phyloP scores from a whole-genome alignment of 202 grass and related monocot genomes.

The Schoenoplectus triqueter region DNA sequence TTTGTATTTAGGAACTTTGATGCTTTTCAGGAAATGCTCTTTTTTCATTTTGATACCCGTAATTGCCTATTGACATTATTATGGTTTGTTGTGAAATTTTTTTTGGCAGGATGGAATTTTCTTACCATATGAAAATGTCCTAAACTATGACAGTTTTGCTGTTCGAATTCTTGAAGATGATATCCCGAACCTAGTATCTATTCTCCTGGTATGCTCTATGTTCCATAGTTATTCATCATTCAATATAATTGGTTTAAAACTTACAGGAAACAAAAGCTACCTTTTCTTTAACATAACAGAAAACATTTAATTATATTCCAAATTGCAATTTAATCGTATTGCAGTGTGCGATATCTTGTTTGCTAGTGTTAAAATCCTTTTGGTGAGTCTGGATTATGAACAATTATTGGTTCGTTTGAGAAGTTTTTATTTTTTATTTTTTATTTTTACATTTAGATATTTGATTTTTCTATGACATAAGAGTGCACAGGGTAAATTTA shows the following conservation, averaged over 20 bases:
- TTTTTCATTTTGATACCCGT: conserved; percentile 31
- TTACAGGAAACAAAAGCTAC: conserved; percentile 1
- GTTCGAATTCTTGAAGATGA: conserved; percentile 86
- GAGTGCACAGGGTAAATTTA: not conserved
- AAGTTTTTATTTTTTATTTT: not conserved
- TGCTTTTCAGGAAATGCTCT: not conserved
- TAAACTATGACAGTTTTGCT: conserved; percentile 84
- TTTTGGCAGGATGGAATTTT: conserved; percentile 82
- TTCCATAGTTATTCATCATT: not conserved
- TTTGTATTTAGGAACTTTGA: not conserved
- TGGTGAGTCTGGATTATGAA: not conserved
- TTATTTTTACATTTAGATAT: not conserved
- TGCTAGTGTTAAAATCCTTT: not conserved
- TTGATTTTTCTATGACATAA: not conserved
- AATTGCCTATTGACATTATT: conserved; percentile 22
- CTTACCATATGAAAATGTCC: conserved; percentile 92
- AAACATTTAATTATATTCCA: not conserved
- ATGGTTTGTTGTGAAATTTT: not conserved
- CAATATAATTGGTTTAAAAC: conserved; percentile 9
- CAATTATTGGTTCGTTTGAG: not conserved
- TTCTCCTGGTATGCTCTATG: conserved; percentile 53
- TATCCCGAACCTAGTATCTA: conserved; percentile 72
- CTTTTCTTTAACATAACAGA: not conserved
- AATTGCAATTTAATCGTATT: not conserved
- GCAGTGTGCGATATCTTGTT: not conserved